Evolutionary conservation across 768 basidiomycete genomes (phyloP).

Genomic region (Mycena amicta): DNA sequence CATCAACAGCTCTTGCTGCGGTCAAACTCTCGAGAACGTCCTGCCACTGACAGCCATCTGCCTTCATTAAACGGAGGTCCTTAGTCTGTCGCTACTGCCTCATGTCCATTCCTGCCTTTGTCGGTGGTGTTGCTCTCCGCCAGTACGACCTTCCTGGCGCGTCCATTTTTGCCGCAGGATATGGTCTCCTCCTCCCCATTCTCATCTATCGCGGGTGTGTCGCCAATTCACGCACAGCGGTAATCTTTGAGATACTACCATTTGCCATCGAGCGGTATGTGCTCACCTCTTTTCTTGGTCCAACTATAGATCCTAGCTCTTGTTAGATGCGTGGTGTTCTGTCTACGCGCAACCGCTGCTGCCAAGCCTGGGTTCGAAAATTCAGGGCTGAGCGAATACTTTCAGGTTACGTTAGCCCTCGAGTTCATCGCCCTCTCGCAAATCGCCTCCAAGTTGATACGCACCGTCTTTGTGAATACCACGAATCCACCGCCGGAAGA

Average conservation of each 20-base stretch:
- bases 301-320: neutral
- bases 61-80: neutral
- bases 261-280: constrained; percentile 15
- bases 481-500: constrained; percentile 11
- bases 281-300: neutral
- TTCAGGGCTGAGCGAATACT: neutral
- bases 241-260: neutral
- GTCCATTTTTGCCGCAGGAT: constrained; percentile 10
- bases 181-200: constrained; percentile 10
- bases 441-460: neutral
- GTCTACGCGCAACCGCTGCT: neutral
- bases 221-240: neutral
- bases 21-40: neutral
- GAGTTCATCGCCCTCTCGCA: neutral
- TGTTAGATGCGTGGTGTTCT: neutral
- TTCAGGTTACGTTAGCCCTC: neutral
- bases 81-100: neutral
- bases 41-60: neutral
- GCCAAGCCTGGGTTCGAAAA: neutral
- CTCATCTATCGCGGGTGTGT: constrained; percentile 5
- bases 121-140: constrained; percentile 15
- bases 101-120: constrained; percentile 17
- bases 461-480: neutral
- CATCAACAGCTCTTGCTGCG: neutral
- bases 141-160: constrained; percentile 10